phyloP scores from a whole-genome alignment of 75 land plant genomes.

The Pseudotsuga menziesii region DNA sequence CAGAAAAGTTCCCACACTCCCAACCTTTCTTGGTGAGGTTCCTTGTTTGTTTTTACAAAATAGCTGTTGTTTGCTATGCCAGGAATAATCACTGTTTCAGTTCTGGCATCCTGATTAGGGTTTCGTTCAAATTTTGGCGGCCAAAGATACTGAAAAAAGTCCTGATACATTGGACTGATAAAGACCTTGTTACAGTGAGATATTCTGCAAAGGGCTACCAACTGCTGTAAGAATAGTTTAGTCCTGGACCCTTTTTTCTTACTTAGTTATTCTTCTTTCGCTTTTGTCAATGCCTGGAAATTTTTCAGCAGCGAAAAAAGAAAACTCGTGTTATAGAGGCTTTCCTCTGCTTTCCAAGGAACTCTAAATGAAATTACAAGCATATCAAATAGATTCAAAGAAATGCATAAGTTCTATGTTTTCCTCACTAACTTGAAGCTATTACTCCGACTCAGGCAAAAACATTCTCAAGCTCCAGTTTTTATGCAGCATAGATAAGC shows the following conservation, averaged over 20 bases:
- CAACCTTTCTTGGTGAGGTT: not conserved
- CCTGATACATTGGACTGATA: slow-evolving; percentile 5
- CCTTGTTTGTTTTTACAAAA: too few species aligned
- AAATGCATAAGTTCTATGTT: not conserved
- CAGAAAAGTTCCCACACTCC: slow-evolving; percentile 1
- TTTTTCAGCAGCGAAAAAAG: not conserved
- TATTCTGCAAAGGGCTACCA: not conserved
- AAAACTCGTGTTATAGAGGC: not conserved
- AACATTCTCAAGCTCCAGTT: not conserved
- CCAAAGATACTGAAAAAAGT: not conserved
- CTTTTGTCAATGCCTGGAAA: not conserved
- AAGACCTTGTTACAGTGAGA: not conserved
- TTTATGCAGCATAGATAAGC: too few species aligned
- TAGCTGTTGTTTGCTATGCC: not conserved
- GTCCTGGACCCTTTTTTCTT: not conserved
- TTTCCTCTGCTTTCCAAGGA: not conserved
- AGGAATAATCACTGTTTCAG: not conserved
- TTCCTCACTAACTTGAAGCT: not conserved
- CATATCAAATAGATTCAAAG: not conserved
- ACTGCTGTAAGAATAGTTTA: not conserved
- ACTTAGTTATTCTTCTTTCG: not conserved
- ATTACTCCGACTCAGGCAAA: not conserved
- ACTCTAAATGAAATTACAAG: too few species aligned
- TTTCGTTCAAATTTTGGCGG: not conserved
- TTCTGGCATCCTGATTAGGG: not conserved